Percentiles rank a stretch among this genome's conserved stretches.
Evolutionary conservation across 805 yeast genomes (phyloP).

Genomic region (Wickerhamomyces chaumierensis): DNA sequence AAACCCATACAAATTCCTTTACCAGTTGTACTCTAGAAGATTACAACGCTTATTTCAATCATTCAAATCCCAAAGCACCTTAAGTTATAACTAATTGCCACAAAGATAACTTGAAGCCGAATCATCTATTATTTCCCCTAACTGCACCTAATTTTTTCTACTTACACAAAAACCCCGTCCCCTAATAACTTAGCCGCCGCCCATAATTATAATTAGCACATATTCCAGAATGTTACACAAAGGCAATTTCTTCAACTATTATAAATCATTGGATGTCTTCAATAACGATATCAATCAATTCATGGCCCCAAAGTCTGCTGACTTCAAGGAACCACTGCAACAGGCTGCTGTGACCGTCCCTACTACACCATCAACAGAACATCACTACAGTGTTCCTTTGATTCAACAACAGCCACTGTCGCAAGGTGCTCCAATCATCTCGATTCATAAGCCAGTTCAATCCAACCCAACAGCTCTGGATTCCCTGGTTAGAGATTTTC

Average conservation of each 20-base stretch:
- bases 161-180: not conserved
- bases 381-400: no score
- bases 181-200: not conserved
- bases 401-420: not conserved
- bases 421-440: not conserved
- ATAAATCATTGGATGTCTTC: not conserved
- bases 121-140: no score
- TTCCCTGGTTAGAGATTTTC: not conserved
- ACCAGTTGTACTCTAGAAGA: no score
- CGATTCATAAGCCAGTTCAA: not conserved
- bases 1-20: no score
- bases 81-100: no score
- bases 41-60: no score
- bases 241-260: not conserved
- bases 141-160: not conserved
- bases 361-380: no score
- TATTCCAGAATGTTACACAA: not conserved
- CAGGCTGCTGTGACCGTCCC: no score
- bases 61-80: no score
- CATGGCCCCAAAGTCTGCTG: not conserved
- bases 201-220: no score
- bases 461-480: not conserved
- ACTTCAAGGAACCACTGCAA: no score
- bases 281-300: not conserved
- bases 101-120: no score